These are phyloP conservation scores for Geosmithia morbida DNA, from an alignment of 2,329 filamentous ascomycete species.

Conservation along the genomic window DNA sequence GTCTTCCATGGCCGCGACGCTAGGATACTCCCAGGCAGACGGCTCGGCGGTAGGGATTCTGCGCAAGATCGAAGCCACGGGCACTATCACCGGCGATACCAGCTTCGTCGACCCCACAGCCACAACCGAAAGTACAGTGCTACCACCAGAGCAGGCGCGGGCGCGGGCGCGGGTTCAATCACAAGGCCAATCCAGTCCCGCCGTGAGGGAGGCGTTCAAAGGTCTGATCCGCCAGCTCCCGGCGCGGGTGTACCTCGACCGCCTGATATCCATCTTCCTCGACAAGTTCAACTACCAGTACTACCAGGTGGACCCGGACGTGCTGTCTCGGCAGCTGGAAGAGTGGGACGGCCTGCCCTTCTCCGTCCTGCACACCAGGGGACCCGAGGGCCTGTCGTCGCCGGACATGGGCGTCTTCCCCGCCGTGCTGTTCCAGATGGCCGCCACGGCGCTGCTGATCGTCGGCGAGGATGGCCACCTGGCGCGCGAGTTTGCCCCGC, in stretches of 20 bases:
- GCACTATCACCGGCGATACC: too few species aligned
- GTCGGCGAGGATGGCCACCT: conserved; percentile 11
- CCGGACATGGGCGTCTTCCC: conserved; percentile 40
- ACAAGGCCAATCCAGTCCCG: conserved; percentile 14
- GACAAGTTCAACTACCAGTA: conserved; percentile 46
- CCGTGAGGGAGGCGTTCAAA: conserved; percentile 42
- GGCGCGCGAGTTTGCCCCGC: conserved; percentile 29
- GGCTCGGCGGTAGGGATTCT: conserved; percentile 40
- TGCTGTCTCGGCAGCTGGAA: conserved; percentile 34
- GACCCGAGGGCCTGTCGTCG: conserved; percentile 31
- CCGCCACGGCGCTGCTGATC: conserved; percentile 38
- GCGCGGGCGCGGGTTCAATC: too few species aligned
- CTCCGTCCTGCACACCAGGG: conserved; percentile 29
- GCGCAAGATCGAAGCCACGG: conserved; percentile 30
- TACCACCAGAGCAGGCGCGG: too few species aligned
- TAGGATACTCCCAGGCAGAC: conserved; percentile 37
- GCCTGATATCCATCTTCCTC: conserved; percentile 39
- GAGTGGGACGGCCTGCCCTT: conserved; percentile 42
- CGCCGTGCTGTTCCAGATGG: conserved; percentile 42
- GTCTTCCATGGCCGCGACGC: conserved; percentile 28
- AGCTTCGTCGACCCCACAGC: too few species aligned
- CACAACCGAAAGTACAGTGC: too few species aligned
- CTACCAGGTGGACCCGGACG: conserved; percentile 35
- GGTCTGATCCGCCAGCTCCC: conserved; percentile 42
- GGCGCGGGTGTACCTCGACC: conserved; percentile 35